Percentiles rank a stretch among this genome's conserved stretches.
Conservation (phyloP, 148 eudicot species). For the Suaeda aralocaspica region DNA sequence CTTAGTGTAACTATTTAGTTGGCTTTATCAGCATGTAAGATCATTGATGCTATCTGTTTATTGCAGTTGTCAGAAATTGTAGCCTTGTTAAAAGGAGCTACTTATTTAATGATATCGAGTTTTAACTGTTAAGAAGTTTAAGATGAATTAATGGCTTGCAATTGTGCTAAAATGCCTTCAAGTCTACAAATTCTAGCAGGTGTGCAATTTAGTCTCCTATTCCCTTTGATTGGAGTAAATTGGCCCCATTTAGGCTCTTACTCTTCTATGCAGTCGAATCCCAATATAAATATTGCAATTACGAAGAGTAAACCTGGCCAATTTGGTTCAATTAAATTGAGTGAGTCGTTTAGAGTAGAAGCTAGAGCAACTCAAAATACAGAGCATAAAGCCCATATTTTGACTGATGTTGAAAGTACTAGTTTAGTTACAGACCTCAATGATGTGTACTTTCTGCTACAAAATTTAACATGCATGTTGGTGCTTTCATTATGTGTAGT, state of each 20-base stretch:
- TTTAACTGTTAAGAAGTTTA: too few species aligned
- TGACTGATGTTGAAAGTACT: not conserved
- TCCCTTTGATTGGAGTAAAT: not conserved
- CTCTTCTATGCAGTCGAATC: not conserved
- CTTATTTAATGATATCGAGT: too few species aligned
- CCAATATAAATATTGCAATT: not conserved
- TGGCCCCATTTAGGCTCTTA: too few species aligned
- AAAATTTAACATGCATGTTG: not conserved
- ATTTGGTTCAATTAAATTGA: too few species aligned
- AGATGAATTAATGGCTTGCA: too few species aligned
- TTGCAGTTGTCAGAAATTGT: too few species aligned
- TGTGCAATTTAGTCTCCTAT: not conserved
- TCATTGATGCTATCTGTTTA: too few species aligned
- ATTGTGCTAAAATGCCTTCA: not conserved
- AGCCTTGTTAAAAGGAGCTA: too few species aligned
- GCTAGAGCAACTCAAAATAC: not conserved
- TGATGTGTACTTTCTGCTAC: constrained; percentile 10
- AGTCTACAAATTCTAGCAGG: too few species aligned
- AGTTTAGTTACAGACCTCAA: constrained; percentile 1
- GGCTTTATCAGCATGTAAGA: too few species aligned
- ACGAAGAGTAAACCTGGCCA: too few species aligned
- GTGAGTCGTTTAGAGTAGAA: not conserved
- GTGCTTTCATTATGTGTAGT: constrained; percentile 41
- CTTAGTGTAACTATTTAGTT: too few species aligned
- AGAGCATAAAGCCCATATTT: not conserved